These are phyloP conservation scores for Aspergillus persii DNA, from an alignment of 2,329 filamentous ascomycete genomes.

Conservation along the genomic window DNA sequence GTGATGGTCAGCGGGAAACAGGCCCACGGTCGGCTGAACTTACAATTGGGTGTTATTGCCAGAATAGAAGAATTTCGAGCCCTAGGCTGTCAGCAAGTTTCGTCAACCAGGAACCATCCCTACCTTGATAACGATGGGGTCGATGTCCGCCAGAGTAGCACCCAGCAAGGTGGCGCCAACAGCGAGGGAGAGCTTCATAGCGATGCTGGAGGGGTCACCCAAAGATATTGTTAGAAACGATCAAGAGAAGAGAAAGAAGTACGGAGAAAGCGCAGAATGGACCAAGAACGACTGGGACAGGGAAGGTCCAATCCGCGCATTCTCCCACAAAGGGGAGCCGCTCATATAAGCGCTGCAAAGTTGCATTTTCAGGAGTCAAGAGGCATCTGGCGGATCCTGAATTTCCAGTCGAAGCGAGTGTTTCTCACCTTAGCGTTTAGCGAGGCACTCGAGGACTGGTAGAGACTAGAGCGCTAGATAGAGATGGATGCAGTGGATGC, in stretches of 20 bases:
- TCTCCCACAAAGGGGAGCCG: not conserved
- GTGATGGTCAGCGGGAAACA: constrained; percentile 5
- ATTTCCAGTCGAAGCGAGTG: too few relatives aligned
- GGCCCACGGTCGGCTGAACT: not conserved
- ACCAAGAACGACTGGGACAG: not conserved
- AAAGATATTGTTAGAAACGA: not conserved
- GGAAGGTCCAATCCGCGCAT: not conserved
- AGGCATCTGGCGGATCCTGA: too few relatives aligned
- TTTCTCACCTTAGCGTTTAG: not conserved
- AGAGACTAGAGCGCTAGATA: not conserved
- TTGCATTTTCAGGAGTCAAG: not conserved
- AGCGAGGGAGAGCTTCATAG: constrained; percentile 19
- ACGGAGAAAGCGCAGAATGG: not conserved
- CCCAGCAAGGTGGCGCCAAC: constrained; percentile 39
- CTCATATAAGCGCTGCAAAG: constrained; percentile 4
- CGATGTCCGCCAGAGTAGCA: constrained; percentile 52
- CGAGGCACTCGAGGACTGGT: not conserved
- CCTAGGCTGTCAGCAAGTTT: constrained; percentile 44
- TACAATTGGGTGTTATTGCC: constrained; percentile 68
- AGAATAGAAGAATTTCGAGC: constrained; percentile 83
- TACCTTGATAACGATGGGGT: constrained; percentile 54
- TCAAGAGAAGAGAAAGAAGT: not conserved
- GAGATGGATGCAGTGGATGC: constrained; percentile 12
- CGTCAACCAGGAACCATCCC: not conserved
- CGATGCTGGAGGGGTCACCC: not conserved